Evolutionary conservation across 1,139 yeast genomes (phyloP), one percentile per base, ranked within the genome.

Genomic region (Debaryomyces udenii): DNA sequence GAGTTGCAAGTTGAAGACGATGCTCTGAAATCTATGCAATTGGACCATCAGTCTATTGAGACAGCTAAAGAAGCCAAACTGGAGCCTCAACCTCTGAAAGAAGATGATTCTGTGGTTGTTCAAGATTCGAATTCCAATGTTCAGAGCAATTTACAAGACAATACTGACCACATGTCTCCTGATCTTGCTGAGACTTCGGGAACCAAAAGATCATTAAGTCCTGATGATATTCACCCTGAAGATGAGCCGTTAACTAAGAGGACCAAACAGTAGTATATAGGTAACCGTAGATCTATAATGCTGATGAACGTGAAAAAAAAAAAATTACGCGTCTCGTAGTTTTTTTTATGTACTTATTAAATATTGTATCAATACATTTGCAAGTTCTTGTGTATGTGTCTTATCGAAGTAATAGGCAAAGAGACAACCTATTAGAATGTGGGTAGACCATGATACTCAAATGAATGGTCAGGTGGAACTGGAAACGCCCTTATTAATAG

Each of bases 1-100:
- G 32, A 38, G 40, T 43, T 40, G 14, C 24, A 18, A 37, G 38
- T 35, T 35, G 35, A 41, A 28, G 41, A 41, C 28, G 32, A 40
- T 15, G 36, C 27, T 18, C 31, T 27, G 17, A 6, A 31, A 10
- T 7, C 22, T 20, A 20, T 20, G 22, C 22, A 20, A 20, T 7
- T 20, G 9, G 30, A 27, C 27, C 30, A 26, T 7, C 22, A 20
- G 22, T 7, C 22, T n/a, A n/a, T n/a, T n/a, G n/a, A n/a, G n/a
- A n/a, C n/a, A n/a, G n/a, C n/a, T n/a, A n/a, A n/a, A n/a, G n/a
- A n/a, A n/a, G n/a, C n/a, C n/a, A n/a, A n/a, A n/a, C n/a, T 14
- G 31, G 11, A 16, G 14, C 18, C 22, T 11, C 32, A 4, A n/a
- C n/a, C n/a, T n/a, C n/a, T n/a, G n/a, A n/a, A n/a, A n/a, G n/a